A percentile compares a stretch with the other conserved stretches of the same genome.
These are phyloP conservation scores for Tilletia setariae DNA, from an alignment of 1,284 basidiomycete species.

Conservation along the genomic window DNA sequence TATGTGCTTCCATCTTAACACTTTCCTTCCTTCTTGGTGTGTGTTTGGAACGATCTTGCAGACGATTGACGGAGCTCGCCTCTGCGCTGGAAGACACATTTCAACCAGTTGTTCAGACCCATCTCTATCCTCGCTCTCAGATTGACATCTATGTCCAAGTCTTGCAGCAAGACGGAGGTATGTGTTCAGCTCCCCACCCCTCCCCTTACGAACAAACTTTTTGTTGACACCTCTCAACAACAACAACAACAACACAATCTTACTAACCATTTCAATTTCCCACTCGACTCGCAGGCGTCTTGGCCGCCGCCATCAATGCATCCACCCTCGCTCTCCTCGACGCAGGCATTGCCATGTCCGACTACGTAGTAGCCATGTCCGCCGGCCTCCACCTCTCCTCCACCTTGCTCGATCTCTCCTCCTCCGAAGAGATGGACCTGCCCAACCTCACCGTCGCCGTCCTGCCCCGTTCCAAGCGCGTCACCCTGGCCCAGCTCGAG, in stretches of 20 bases:
- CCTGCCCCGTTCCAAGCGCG: constrained; percentile 74
- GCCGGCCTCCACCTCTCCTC: constrained; percentile 35
- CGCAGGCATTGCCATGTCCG: constrained; percentile 83
- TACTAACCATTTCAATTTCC: neutral
- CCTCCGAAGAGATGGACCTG: constrained; percentile 82
- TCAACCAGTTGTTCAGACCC: constrained; percentile 85
- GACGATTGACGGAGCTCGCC: constrained; percentile 82
- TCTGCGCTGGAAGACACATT: constrained; percentile 87
- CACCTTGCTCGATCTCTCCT: constrained; percentile 74
- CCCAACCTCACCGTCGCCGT: constrained; percentile 83
- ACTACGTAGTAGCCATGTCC: constrained; percentile 82
- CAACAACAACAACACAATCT: neutral
- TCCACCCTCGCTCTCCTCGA: constrained; percentile 85
- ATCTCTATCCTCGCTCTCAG: constrained; percentile 85
- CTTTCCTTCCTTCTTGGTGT: neutral
- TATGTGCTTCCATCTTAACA: no score
- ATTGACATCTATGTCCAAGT: constrained; percentile 93
- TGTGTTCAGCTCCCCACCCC: constrained; percentile 50
- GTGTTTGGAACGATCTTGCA: constrained; percentile 52
- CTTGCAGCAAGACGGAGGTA: constrained; percentile 79
- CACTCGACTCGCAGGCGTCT: constrained; percentile 61
- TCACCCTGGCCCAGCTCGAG: constrained; percentile 87
- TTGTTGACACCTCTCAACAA: no score
- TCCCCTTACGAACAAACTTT: no score
- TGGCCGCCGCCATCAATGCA: constrained; percentile 92